Conservation (phyloP, 2,329 filamentous ascomycete species). For the Graphium sp. region DNA sequence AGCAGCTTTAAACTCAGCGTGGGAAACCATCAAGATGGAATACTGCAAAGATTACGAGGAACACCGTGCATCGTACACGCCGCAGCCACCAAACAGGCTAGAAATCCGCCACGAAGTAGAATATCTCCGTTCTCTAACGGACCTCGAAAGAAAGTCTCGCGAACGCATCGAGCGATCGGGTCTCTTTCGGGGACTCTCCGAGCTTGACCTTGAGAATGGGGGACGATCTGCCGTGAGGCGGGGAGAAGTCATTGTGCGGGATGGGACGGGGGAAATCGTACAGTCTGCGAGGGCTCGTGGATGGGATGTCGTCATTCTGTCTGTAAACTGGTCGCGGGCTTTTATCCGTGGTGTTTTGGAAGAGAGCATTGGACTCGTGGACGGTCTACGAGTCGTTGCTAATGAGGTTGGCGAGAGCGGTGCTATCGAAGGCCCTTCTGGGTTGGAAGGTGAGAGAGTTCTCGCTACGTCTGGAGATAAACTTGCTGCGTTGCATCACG, state of each 20-base stretch:
- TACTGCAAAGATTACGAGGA: conserved; percentile 24
- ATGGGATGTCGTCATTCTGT: conserved; percentile 25
- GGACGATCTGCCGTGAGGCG: conserved; percentile 17
- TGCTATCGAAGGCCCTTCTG: conserved; percentile 23
- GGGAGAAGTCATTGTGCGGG: conserved; percentile 16
- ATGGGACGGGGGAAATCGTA: conserved; percentile 21
- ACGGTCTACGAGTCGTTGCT: conserved; percentile 16
- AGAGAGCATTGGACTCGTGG: conserved; percentile 10
- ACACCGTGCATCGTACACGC: conserved; percentile 17
- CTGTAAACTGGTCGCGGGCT: conserved; percentile 31
- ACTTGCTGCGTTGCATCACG: conserved; percentile 18
- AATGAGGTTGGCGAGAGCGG: conserved; percentile 24
- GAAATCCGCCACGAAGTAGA: conserved; percentile 19
- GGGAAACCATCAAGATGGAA: no score
- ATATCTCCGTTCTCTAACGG: conserved; percentile 24
- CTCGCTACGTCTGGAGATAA: conserved; percentile 28
- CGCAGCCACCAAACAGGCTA: conserved; percentile 14
- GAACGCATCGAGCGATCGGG: conserved; percentile 21
- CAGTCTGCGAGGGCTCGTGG: conserved; percentile 10
- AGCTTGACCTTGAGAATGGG: conserved; percentile 15
- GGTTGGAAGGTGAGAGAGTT: conserved; percentile 6
- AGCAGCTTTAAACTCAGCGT: no score
- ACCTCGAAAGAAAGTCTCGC: conserved; percentile 28
- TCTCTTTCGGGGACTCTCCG: conserved; percentile 24
- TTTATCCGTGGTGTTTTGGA: conserved; percentile 28